Base-by-base conservation (phyloP, 352 stramenopile genomes). In the Phytophthora fragariae region DNA sequence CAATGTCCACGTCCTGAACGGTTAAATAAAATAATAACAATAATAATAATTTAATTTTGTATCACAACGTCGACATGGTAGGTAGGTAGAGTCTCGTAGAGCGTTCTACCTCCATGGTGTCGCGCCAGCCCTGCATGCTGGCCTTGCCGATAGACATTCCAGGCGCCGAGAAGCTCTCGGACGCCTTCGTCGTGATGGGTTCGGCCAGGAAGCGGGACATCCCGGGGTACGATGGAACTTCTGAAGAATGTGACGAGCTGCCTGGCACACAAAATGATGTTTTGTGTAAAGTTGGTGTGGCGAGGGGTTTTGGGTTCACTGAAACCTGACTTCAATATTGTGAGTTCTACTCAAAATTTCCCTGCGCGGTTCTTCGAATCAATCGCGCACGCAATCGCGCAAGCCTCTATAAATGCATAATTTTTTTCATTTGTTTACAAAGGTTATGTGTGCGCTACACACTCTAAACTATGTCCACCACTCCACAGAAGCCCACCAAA, bases 181-280 rank as follows among this genome's bases (percentile, higher is more conserved):
- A 92, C 27, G 85, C 75, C 71, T 97, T 97, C 41, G 81, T 81
- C 31, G 87, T 95, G 53, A 90, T 88, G 41, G 90, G 90, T 75
- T 95, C 90, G 29, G 88, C 77, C 33, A 97, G 88, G 72, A 97
- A 95, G 77, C 87, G 88, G 27, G 88, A 94, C 90, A 96, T 96
- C 24, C 47, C 54, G 10, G 14, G 21, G 33, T 0, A 10, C 15
- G n/a, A 6, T 12, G 7, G 27, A 29, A 14, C 7, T 58, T 47
- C 21, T 62, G 29, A 24, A 27, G 62, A 62, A 70, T 65, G 24
- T 56, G 54, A 66, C 35, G n/a, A 27, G 24, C 21, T 4, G 8
- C 8, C 10, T 52, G 3, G 41, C 5, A 53, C 29, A 39, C 19
- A n/a, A 39, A n/a, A 9, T 37, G 52, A 27, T 41, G 35, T n/a